A percentile compares a stretch with the other conserved stretches of the same genome.
phyloP scores from a whole-genome alignment of 768 basidiomycete species.

The Butyriboletus loyo region DNA sequence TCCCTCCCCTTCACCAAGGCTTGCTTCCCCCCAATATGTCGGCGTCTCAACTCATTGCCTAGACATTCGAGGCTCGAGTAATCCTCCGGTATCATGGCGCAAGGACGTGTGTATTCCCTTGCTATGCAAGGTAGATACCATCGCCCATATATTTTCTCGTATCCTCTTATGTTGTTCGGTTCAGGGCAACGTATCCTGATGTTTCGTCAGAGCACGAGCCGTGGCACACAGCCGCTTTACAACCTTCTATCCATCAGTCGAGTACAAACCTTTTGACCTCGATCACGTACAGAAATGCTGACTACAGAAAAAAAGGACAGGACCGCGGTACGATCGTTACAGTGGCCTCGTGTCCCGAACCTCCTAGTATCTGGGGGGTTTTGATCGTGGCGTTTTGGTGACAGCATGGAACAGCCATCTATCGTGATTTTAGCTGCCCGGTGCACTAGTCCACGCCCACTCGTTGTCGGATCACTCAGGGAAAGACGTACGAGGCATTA shows the following conservation, averaged over 20 bases:
- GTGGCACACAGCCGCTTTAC: background rate
- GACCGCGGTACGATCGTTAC: background rate
- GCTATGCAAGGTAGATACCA: background rate
- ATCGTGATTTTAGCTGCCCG: background rate
- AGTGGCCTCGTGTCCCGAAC: background rate
- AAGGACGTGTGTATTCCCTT: background rate
- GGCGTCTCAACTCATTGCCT: background rate
- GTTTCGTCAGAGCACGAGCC: background rate
- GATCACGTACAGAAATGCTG: background rate
- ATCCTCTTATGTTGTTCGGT: background rate
- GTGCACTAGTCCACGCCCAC: background rate
- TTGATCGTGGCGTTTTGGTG: conserved; percentile 16
- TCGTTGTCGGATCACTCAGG: conserved; percentile 8
- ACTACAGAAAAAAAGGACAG: background rate
- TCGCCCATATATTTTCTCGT: background rate
- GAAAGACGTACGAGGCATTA: conserved; percentile 5
- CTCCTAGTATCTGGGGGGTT: background rate
- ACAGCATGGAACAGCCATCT: conserved; percentile 4
- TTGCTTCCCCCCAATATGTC: background rate
- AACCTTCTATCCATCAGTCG: background rate
- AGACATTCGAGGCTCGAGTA: background rate
- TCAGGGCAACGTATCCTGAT: background rate
- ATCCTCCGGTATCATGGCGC: background rate
- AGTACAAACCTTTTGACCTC: background rate
- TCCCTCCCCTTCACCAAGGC: background rate